phyloP scores from a whole-genome alignment of 140 eudicot genomes.

The Senecio squalidus region DNA sequence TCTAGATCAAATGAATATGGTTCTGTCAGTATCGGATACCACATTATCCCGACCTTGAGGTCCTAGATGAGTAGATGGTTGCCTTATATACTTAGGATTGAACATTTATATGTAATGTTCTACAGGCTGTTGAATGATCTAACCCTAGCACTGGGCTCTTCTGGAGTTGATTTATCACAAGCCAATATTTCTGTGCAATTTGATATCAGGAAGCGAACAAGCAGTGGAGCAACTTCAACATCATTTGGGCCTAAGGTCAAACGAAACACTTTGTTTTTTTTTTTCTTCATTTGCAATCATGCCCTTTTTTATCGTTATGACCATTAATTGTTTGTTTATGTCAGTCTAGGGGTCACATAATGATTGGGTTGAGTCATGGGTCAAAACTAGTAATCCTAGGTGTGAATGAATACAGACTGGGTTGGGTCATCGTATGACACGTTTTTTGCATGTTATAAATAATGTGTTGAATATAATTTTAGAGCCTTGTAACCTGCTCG shows the following conservation, averaged over 20 bases:
- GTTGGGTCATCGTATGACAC: too few relatives aligned
- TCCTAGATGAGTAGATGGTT: background rate
- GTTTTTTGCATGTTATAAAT: too few relatives aligned
- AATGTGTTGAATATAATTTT: too few relatives aligned
- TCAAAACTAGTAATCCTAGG: too few relatives aligned
- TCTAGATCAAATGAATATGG: too few relatives aligned
- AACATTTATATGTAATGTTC: background rate
- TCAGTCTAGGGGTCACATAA: too few relatives aligned
- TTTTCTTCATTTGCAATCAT: background rate
- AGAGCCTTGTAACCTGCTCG: too few relatives aligned
- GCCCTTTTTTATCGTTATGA: background rate
- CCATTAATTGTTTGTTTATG: background rate
- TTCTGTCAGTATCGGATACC: too few relatives aligned
- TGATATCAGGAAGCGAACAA: constrained; percentile 53
- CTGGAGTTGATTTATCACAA: constrained; percentile 84
- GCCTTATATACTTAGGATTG: background rate
- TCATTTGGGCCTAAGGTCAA: constrained; percentile 38
- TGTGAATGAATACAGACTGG: too few relatives aligned
- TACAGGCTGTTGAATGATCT: constrained; percentile 61
- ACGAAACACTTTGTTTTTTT: background rate
- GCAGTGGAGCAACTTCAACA: constrained; percentile 27
- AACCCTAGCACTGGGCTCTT: constrained; percentile 52
- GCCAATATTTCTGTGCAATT: constrained; percentile 76
- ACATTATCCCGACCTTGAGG: too few relatives aligned
- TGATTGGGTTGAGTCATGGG: too few relatives aligned